Evolutionary conservation across 495 filamentous ascomycete genomes (phyloP).

Genomic region (Aspergillus bertholletiae): DNA sequence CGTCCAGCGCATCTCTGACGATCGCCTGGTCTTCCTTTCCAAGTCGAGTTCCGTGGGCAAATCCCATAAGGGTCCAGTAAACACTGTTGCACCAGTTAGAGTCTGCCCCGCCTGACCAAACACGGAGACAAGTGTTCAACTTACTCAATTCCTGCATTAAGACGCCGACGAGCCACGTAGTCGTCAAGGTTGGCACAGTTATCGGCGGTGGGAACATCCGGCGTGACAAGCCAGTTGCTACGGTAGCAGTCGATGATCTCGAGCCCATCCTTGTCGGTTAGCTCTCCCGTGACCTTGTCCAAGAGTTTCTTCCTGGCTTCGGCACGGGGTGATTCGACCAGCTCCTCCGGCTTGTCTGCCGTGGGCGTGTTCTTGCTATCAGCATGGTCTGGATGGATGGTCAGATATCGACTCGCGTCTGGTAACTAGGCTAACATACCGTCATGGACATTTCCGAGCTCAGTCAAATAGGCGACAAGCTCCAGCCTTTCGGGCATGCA

Average conservation of each 20-base stretch:
- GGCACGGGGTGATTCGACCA: conserved; percentile 5
- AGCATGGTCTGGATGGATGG: conserved; percentile 1
- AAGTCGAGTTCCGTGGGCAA: conserved; percentile 10
- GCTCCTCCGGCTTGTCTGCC: conserved; percentile 4
- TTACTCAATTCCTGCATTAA: conserved; percentile 13
- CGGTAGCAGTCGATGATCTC: conserved; percentile 15
- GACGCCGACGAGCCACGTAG: conserved; percentile 6
- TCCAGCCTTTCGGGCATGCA: conserved; percentile 40
- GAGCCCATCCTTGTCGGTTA: conserved; percentile 12
- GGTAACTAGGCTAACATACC: conserved; percentile 18
- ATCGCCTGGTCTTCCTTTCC: conserved; percentile 14
- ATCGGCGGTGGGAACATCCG: conserved; percentile 7
- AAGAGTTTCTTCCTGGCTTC: conserved; percentile 8
- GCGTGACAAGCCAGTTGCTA: conserved; percentile 12
- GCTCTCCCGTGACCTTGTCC: conserved; percentile 10
- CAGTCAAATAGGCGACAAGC: conserved; percentile 37
- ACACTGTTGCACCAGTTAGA: background rate
- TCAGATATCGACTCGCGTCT: background rate
- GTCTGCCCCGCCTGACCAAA: background rate
- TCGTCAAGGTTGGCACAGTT: conserved; percentile 14
- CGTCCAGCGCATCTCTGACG: conserved; percentile 8
- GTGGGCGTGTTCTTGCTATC: conserved; percentile 1
- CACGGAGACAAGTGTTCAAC: background rate
- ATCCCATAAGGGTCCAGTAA: conserved; percentile 13
- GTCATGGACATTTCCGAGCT: conserved; percentile 42